Evolutionary conservation across 495 filamentous ascomycete species (phyloP).

Genomic region (Talaromyces proteolyticus): DNA sequence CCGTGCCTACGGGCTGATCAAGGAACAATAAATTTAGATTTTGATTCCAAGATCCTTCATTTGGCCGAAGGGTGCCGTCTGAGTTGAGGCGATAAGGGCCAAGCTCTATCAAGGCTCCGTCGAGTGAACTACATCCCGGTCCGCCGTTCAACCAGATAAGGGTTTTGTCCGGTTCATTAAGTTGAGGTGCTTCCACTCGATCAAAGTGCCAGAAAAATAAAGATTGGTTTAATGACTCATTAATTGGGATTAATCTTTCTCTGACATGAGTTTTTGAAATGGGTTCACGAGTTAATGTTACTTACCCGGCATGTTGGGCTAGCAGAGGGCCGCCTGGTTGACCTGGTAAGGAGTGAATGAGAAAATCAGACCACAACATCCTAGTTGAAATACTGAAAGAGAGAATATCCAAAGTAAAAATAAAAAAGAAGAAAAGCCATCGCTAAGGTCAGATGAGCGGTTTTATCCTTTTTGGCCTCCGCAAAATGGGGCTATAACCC

Average conservation of each 20-base stretch:
- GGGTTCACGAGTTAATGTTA: neutral
- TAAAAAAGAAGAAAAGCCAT: neutral
- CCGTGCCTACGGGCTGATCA: neutral
- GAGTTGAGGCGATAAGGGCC: neutral
- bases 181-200: neutral
- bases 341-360: neutral
- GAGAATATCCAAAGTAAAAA: neutral
- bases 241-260: neutral
- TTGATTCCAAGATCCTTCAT: neutral
- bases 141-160: constrained; percentile 68
- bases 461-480: neutral
- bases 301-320: neutral
- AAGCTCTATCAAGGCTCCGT: constrained; percentile 23
- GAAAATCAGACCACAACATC: neutral
- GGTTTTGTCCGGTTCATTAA: constrained; percentile 46
- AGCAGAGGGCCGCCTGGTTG: neutral
- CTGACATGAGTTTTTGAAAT: neutral
- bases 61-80: neutral
- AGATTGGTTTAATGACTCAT: neutral
- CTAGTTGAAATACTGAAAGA: neutral
- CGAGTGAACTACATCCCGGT: constrained; percentile 61
- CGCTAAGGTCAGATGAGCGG: neutral
- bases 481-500: neutral
- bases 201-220: neutral
- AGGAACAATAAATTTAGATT: neutral